Base-by-base conservation (phyloP, 2,329 filamentous ascomycete genomes). In the Colletotrichum simmondsii region DNA sequence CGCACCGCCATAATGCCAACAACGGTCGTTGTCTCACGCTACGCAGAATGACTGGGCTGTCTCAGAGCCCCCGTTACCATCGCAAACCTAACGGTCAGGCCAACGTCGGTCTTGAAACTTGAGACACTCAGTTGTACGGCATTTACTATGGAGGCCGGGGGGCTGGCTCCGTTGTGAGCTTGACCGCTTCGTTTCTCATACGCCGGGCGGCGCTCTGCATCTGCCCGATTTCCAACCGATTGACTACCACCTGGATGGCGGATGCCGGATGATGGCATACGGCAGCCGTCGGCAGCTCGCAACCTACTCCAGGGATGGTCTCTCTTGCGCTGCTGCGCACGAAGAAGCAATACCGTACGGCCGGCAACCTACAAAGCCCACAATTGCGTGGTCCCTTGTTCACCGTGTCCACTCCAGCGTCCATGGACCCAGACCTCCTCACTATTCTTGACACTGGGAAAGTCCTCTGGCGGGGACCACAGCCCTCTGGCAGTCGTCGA, bases 281-380 rank as follows among this genome's bases (percentile, higher is more conserved):
- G 61, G 54, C 63, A 60, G 58, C 30, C 14, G 42, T 56, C 42
- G 70, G 32, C 59, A 57, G 35, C 54, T 72, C 65, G 65, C 65
- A 53, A 65, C 30, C 58, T 42, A 7, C 30, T n/a, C 59, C 70
- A 28, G 19, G 19, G 26, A 60, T 19, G 54, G 54, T 16, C 70
- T 54, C 32, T 69, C 42, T 42, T 42, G 37, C 37, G 37, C 37
- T 42, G 37, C 53, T 54, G 60, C 54, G 26, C 24, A 30, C 32
- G 54, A 70, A 69, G 65, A 72, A 72, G 70, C n/a, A 72, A 65
- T 7, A 37, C 59, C 59, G 14, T 72, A 70, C 70, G 70, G 70
- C 60, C 70, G 70, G 65, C 70, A 72, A 69, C 53, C 32, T 64
- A 54, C 54, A 59, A 57, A 69, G 59, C 54, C 70, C 65, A 35